Percentiles rank a stretch among this genome's conserved stretches.
Evolutionary conservation across 1,284 basidiomycete species (phyloP).

Genomic region (Fistulinella staudtii): DNA sequence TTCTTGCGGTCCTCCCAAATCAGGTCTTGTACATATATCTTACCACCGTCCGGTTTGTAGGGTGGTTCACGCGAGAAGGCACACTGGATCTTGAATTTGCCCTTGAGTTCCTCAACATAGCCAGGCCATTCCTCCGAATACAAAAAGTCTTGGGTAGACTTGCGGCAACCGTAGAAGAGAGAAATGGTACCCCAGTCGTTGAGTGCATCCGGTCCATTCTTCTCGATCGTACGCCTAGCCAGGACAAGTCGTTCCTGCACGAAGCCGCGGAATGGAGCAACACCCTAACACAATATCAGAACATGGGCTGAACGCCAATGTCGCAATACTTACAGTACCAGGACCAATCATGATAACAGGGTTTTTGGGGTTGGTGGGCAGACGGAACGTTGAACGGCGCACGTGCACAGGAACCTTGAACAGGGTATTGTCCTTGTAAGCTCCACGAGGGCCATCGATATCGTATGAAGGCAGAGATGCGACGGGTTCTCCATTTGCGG

Average conservation of each 20-base stretch:
- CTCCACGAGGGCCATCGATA: conserved; percentile 85
- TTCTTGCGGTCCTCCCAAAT: conserved; percentile 82
- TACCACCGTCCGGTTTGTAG: conserved; percentile 86
- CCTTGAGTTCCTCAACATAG: conserved; percentile 83
- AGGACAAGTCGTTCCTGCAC: conserved; percentile 96
- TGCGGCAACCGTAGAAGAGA: conserved; percentile 95
- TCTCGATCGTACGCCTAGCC: conserved; percentile 89
- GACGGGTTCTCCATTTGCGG: conserved; percentile 56
- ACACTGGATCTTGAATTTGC: conserved; percentile 84
- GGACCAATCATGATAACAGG: conserved; percentile 99
- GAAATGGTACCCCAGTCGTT: conserved; percentile 93
- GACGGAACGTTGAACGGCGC: conserved; percentile 91
- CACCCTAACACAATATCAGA: conserved; percentile 50
- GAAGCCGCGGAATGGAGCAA: conserved; percentile 98
- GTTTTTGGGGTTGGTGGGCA: conserved; percentile 96
- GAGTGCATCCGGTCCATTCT: conserved; percentile 88
- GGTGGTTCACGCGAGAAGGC: conserved; percentile 87
- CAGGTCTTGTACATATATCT: conserved; percentile 97
- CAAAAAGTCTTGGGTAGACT: conserved; percentile 84
- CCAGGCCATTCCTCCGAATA: conserved; percentile 95
- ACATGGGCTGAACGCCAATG: background rate
- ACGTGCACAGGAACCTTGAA: conserved; percentile 94
- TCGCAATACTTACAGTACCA: conserved; percentile 72
- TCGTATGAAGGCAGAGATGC: conserved; percentile 70
- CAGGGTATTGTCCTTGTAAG: conserved; percentile 66